Base-by-base conservation (phyloP, 1,139 yeast genomes). In the Geotrichum europaeum region DNA sequence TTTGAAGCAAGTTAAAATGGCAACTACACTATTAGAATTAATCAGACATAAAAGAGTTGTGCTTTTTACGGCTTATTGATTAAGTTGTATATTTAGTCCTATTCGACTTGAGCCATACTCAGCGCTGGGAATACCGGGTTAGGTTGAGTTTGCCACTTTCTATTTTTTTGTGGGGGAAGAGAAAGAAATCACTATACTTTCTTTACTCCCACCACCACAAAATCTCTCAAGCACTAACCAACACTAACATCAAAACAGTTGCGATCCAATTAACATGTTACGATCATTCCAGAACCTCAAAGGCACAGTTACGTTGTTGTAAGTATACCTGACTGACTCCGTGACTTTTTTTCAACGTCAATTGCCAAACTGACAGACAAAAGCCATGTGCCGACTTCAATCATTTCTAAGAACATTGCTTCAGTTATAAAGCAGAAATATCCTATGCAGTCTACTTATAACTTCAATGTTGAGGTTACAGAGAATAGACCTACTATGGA, bases 401-500 rank as follows among this genome's bases (percentile, higher is more conserved):
- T 61, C 55, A 60, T 62, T 9, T 69, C 72, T 34, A 61, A 62
- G 36, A 65, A 64, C 47, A 52, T 70, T 49, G 65, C 62, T 25
- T 52, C 63, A 7, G 59, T 61, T 53, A 64, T 72, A 57, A 61
- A 63, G 43, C 53, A 63, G 25, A 64, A 64, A 43, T 69, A 64
- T 60, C 64, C 65, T 47, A 67, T 70, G 52, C 67, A 67, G 18
- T 64, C 70, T 2, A 60, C 62, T n/a, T 64, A 68, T 55, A 58
- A 64, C 34, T 72, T 72, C 65, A 72, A 72, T 53, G 66, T 74
- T 43, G 73, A 74, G 49, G 62, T 74, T 59, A 67, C 71, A 22
- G 75, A 73, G 55, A 57, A 58, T 28, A 62, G 66, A 54, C 77
- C 77, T 5, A 74, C 77, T 0, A 49, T 63, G 1, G 74, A 71